Evolutionary conservation across 352 stramenopile genomes (phyloP), one percentile per base, ranked within the genome.

Genomic region (Thraustotheca clavata): DNA sequence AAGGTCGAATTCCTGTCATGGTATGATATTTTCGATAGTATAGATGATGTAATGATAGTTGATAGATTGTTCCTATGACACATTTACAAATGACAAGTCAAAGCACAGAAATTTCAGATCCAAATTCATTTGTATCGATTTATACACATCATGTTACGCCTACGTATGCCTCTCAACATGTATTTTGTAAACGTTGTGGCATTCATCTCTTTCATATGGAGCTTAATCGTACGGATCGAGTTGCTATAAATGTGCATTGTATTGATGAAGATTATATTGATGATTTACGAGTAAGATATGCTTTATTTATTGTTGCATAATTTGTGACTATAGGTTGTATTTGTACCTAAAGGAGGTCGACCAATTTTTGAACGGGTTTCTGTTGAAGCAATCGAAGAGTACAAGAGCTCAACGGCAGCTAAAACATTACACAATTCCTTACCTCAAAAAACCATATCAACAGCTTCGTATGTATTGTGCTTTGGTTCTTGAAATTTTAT

Each of bases 171-270:
- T 84, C 75, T 16, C 83, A 91, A 66, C 83, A 91, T 33, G 79
- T 86, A 8, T 91, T 91, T 61, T 91, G 83, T 55, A 69, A 68
- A n/a, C 83, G 83, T 73, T 91, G 83, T 54, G 83, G 80, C 47
- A 83, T 92, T 67, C 83, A 92, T 65, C 87, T 92, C 59, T 92
- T 92, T 67, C 83, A 92, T 54, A 90, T 90, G 47, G 83, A 92
- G 48, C 76, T 82, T 63, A 79, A 72, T 6, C 73, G 87, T 34
- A 75, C 81, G 27, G 80, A 90, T 46, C 75, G 72, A 22, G 72
- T 92, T 32, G 83, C 79, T 29, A 79, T 92, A 20, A 92, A 92
- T 46, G 67, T 92, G 43, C 89, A 90, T 67, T 89, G 80, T 60
- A 72, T 92, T 20, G 83, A 92, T 39, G 76, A 86, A 50, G 77